A percentile compares a stretch with the other conserved stretches of the same genome.
Evolutionary conservation across 2,329 filamentous ascomycete genomes (phyloP).

Genomic region (Phialophora tarda): DNA sequence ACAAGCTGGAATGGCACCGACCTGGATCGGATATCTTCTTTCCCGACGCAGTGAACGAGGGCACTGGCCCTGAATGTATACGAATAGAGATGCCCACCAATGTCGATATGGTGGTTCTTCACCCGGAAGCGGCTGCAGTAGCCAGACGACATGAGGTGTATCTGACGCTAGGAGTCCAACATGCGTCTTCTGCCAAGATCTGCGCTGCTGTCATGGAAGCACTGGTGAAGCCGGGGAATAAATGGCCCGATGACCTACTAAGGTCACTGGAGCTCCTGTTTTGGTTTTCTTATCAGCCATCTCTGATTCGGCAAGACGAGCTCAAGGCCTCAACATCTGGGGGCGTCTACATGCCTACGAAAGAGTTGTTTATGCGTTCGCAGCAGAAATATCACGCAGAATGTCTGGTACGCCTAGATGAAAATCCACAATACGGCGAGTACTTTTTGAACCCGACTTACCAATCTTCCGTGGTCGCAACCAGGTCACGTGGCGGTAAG

Average conservation of each 20-base stretch:
- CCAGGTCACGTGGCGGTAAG: constrained; percentile 20
- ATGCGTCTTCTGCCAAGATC: constrained; percentile 8
- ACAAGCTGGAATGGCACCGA: constrained; percentile 16
- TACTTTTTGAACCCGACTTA: constrained; percentile 16
- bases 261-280: constrained; percentile 23
- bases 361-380: constrained; percentile 26
- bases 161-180: constrained; percentile 19
- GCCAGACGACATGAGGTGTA: constrained; percentile 21
- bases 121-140: constrained; percentile 20
- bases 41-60: constrained; percentile 23
- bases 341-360: neutral
- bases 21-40: constrained; percentile 17
- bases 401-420: constrained; percentile 12
- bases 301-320: neutral
- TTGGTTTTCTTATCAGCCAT: constrained; percentile 21
- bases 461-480: constrained; percentile 23
- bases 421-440: constrained; percentile 16
- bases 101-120: constrained; percentile 23
- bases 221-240: neutral
- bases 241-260: neutral
- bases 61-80: constrained; percentile 20
- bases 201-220: constrained; percentile 10
- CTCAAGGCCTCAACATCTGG: constrained; percentile 5
- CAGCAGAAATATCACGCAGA: constrained; percentile 18
- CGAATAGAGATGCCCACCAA: constrained; percentile 23